Percentiles rank a stretch among this genome's conserved stretches.
These are phyloP conservation scores for Tuber umbilicatum DNA, from an alignment of 495 filamentous ascomycete genomes.

Conservation along the genomic window DNA sequence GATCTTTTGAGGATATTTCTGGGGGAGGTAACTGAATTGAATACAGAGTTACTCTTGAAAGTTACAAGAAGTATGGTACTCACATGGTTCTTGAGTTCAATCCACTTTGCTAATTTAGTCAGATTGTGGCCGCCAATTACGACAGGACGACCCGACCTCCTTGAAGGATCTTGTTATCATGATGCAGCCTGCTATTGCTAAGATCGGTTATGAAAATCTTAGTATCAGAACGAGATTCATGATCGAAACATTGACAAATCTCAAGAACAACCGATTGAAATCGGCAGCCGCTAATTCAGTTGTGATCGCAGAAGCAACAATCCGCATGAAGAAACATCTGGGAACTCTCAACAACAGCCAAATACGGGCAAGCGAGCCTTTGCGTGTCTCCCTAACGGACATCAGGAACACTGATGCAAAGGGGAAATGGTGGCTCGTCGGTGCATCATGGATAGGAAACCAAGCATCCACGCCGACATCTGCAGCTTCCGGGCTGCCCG, in stretches of 20 bases:
- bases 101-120: constrained; percentile 12
- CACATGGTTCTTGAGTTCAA: neutral
- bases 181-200: constrained; percentile 63
- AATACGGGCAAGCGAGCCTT: constrained; percentile 68
- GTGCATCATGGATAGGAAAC: constrained; percentile 71
- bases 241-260: constrained; percentile 90
- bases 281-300: constrained; percentile 56
- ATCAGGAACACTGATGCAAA: constrained; percentile 73
- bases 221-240: constrained; percentile 93
- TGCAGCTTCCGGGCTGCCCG: neutral
- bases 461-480: constrained; percentile 9
- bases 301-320: constrained; percentile 67
- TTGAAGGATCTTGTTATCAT: constrained; percentile 82
- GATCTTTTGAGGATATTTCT: constrained; percentile 81
- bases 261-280: constrained; percentile 91
- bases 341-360: constrained; percentile 63
- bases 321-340: constrained; percentile 73
- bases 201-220: constrained; percentile 55
- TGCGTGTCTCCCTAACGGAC: constrained; percentile 72
- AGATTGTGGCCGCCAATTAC: constrained; percentile 70
- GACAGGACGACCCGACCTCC: constrained; percentile 84
- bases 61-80: constrained; percentile 59
- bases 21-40: constrained; percentile 69
- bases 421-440: constrained; percentile 97
- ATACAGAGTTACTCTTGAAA: constrained; percentile 82